Evolutionary conservation across 345 rosid genomes (phyloP).

Genomic region (Combretum micranthum): DNA sequence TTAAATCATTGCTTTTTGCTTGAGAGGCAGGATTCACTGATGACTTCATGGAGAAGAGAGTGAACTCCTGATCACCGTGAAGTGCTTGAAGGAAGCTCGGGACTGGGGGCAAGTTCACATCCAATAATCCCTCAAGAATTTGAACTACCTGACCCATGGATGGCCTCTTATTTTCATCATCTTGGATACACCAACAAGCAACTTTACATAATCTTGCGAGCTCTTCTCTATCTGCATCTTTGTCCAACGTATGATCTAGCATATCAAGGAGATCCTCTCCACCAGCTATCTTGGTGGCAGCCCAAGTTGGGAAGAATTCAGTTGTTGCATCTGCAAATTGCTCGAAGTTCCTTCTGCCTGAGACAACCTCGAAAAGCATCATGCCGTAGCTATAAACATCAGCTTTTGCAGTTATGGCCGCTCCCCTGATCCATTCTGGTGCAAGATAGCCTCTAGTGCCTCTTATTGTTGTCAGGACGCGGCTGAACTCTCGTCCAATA

Average conservation of each 20-base stretch:
- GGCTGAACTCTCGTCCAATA: conserved; percentile 62
- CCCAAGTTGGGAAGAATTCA: conserved; percentile 49
- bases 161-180: conserved; percentile 56
- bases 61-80: conserved; percentile 15
- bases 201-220: conserved; percentile 43
- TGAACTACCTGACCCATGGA: conserved; percentile 77
- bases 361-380: conserved; percentile 65
- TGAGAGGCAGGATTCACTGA: conserved; percentile 26
- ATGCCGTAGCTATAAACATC: conserved; percentile 80
- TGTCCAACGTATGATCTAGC: conserved; percentile 37
- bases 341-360: conserved; percentile 63
- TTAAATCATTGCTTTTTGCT: conserved; percentile 5
- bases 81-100: conserved; percentile 50
- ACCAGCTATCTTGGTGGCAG: conserved; percentile 31
- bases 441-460: conserved; percentile 86
- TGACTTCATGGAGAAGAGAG: conserved; percentile 32
- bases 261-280: conserved; percentile 36
- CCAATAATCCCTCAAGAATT: conserved; percentile 57
- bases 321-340: conserved; percentile 35
- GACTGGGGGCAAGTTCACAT: conserved; percentile 41
- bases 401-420: conserved; percentile 60
- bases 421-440: conserved; percentile 79
- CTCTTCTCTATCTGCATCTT: conserved; percentile 43
- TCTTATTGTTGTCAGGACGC: conserved; percentile 67
- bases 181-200: conserved; percentile 85